Percentiles rank a stretch among this genome's conserved stretches.
Conservation (phyloP, 495 filamentous ascomycete genomes). For the Cenococcum geophilum region DNA sequence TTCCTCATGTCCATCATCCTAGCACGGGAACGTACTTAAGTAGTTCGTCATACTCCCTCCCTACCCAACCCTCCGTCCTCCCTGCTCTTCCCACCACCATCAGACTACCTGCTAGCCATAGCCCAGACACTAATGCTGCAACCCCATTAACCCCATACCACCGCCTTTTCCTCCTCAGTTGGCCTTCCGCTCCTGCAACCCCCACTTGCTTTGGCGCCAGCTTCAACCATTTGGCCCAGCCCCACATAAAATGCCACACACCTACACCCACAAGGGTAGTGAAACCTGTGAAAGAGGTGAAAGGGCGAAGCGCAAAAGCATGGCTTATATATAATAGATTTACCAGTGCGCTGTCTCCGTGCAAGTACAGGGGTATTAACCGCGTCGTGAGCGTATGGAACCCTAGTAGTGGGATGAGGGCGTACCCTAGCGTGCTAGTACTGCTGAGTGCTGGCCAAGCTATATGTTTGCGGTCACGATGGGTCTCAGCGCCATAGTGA, state of each 20-base stretch:
- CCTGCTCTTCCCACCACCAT: constrained; percentile 73
- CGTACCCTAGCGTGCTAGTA: constrained; percentile 61
- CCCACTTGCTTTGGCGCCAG: constrained; percentile 42
- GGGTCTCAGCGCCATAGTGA: constrained; percentile 61
- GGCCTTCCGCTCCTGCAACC: constrained; percentile 46
- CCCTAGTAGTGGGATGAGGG: constrained; percentile 55
- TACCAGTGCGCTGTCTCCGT: constrained; percentile 77
- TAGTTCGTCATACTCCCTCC: constrained; percentile 66
- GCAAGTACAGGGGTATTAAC: constrained; percentile 60
- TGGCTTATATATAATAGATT: constrained; percentile 79
- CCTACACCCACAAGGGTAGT: constrained; percentile 59
- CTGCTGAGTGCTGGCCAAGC: constrained; percentile 65
- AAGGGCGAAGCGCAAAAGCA: constrained; percentile 64
- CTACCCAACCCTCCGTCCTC: constrained; percentile 66
- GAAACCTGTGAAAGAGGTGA: constrained; percentile 63
- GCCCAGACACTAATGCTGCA: constrained; percentile 48
- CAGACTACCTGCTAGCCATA: constrained; percentile 78
- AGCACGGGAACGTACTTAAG: constrained; percentile 52
- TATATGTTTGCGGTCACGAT: constrained; percentile 37
- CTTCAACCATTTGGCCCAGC: constrained; percentile 68
- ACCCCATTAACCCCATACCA: constrained; percentile 65
- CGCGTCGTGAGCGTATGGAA: constrained; percentile 69
- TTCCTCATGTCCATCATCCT: constrained; percentile 44
- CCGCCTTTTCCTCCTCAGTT: constrained; percentile 51
- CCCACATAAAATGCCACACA: constrained; percentile 77